These are phyloP conservation scores for Wallacemonas sp. DNA, from an alignment of 208 protist species.

Conservation along the genomic window DNA sequence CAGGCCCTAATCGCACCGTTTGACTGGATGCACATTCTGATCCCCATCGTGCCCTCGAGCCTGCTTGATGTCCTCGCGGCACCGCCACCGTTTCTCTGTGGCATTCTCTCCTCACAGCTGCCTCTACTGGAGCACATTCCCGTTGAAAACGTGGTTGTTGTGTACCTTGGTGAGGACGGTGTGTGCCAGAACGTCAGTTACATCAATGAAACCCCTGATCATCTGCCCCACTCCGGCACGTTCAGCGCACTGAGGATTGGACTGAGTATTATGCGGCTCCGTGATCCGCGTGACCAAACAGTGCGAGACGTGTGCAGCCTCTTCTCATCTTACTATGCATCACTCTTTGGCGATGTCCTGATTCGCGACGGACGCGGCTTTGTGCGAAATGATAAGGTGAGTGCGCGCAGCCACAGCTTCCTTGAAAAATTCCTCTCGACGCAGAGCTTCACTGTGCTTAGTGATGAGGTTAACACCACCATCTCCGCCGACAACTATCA, in stretches of 20 bases:
- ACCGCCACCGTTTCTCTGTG: slow-evolving; percentile 74
- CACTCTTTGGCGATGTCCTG: slow-evolving; percentile 62
- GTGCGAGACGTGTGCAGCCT: slow-evolving; percentile 76
- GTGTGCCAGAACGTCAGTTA: slow-evolving; percentile 63
- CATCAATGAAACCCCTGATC: slow-evolving; percentile 44
- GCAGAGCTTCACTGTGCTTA: slow-evolving; percentile 67
- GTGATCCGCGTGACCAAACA: slow-evolving; percentile 52
- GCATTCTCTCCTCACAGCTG: slow-evolving; percentile 73
- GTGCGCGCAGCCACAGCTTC: slow-evolving; percentile 29
- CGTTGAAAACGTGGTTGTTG: slow-evolving; percentile 54
- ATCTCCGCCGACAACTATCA: slow-evolving; percentile 40
- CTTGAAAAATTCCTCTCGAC: slow-evolving; percentile 58
- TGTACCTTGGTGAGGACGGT: slow-evolving; percentile 53
- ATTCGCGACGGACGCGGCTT: slow-evolving; percentile 36
- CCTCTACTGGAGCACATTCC: slow-evolving; percentile 37
- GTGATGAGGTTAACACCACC: slow-evolving; percentile 51
- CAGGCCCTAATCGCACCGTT: slow-evolving; percentile 78
- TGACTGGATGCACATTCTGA: slow-evolving; percentile 88
- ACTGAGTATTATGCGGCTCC: slow-evolving; percentile 52
- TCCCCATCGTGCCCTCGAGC: slow-evolving; percentile 64
- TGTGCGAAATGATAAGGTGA: slow-evolving; percentile 23
- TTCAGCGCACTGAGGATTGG: slow-evolving; percentile 71
- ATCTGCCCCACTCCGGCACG: slow-evolving; percentile 59
- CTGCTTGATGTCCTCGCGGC: slow-evolving; percentile 74
- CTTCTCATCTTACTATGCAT: slow-evolving; percentile 80